phyloP scores from a whole-genome alignment of 164 flowering plant species.

The Aristolochia contorta region DNA sequence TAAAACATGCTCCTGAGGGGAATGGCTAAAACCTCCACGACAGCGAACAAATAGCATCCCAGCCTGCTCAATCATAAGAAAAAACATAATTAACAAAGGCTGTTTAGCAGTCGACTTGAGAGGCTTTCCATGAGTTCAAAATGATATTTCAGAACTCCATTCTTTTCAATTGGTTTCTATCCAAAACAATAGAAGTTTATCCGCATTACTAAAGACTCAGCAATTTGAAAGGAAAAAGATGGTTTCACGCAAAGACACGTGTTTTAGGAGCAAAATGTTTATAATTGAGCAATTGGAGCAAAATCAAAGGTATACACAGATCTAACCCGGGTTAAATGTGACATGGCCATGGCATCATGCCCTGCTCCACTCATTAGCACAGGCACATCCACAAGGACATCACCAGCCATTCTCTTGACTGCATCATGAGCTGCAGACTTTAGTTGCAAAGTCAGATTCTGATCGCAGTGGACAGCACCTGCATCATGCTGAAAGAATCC shows the following conservation, averaged over 20 bases:
- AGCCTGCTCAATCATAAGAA: conserved; percentile 36
- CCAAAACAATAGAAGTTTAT: not conserved
- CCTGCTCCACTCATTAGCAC: conserved; percentile 99
- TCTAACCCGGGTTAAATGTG: conserved; percentile 79
- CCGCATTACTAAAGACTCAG: too few species aligned
- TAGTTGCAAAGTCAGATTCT: conserved; percentile 51
- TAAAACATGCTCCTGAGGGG: conserved; percentile 79
- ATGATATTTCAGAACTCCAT: not conserved
- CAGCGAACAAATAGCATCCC: conserved; percentile 97
- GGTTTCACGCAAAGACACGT: too few species aligned
- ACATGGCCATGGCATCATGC: conserved; percentile 98
- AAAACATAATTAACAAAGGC: not conserved
- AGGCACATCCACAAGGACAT: conserved; percentile 56
- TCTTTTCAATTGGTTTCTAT: not conserved
- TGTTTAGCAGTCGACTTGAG: not conserved
- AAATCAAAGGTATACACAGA: not conserved
- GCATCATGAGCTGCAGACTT: conserved; percentile 58
- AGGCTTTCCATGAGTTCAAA: not conserved
- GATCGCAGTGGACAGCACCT: conserved; percentile 68
- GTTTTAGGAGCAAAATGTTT: too few species aligned
- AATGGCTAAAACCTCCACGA: conserved; percentile 92
- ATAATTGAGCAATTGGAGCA: too few species aligned
- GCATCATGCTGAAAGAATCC: conserved; percentile 72
- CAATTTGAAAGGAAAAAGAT: too few species aligned
- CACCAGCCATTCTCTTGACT: conserved; percentile 47